Conservation (phyloP, 352 stramenopile genomes). For the Hyaloperonospora arabidopsidis region DNA sequence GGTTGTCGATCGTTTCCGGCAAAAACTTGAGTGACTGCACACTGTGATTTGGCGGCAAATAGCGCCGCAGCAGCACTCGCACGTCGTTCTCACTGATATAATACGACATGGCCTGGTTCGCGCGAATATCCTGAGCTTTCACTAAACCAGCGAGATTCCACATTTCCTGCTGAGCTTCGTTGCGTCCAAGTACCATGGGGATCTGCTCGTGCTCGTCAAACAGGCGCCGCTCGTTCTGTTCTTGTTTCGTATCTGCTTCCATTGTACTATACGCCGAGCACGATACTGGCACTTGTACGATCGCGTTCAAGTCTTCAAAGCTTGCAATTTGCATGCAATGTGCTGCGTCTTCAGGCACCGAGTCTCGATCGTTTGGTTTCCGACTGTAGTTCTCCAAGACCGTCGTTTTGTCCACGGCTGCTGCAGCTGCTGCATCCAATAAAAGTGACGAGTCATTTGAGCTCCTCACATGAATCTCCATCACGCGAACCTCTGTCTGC, state of each 20-base stretch:
- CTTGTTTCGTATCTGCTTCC: constrained; percentile 32
- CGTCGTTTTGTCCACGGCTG: constrained; percentile 14
- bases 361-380: constrained; percentile 5
- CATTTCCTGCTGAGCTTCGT: constrained; percentile 67
- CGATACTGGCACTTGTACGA: constrained; percentile 53
- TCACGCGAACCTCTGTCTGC: constrained; percentile 67
- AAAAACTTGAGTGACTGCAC: constrained; percentile 66
- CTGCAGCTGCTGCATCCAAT: constrained; percentile 9
- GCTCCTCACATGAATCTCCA: constrained; percentile 71
- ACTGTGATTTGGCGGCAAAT: constrained; percentile 64
- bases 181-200: constrained; percentile 55
- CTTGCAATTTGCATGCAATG: constrained; percentile 38
- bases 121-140: constrained; percentile 67
- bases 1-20: constrained; percentile 77
- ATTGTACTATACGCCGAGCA: constrained; percentile 49
- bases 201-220: constrained; percentile 50
- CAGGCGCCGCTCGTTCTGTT: constrained; percentile 44
- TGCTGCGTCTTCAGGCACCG: constrained; percentile 34
- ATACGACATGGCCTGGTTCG: constrained; percentile 77
- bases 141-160: constrained; percentile 66
- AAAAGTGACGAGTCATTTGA: constrained; percentile 27
- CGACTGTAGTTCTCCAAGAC: constrained; percentile 6
- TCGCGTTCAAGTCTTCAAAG: constrained; percentile 33
- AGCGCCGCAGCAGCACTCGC: constrained; percentile 64
- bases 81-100: constrained; percentile 53